Evolutionary conservation across 495 filamentous ascomycete genomes (phyloP), one percentile per base, ranked within the genome.

Genomic region (Rostrohypoxylon terebratum): DNA sequence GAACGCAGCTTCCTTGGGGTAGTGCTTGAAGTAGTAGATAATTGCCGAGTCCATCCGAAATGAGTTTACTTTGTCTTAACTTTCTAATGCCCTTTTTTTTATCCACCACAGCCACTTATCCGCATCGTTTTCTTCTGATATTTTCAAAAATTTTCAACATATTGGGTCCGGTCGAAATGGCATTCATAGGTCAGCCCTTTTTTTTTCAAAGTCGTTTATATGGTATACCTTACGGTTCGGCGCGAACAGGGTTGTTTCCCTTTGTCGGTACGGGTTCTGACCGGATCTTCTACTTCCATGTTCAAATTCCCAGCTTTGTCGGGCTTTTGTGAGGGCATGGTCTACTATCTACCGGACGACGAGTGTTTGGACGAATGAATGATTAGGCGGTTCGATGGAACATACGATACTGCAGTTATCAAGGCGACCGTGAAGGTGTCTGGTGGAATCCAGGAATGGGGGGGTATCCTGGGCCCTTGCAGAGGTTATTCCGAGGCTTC

Each of bases 171-270:
- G 44, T 70, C 51, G 59, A 68, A 69, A 72, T 61, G 64, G 72
- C 60, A 75, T 65, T 74, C 54, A 59, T 38, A 53, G 51, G 71
- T 60, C 59, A 70, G 25, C 66, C 48, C 63, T 64, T 57, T 58
- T 62, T 40, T 62, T 38, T 40, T 62, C 36, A 1, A 25, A 47
- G 23, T 68, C 71, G 38, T 64, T 60, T 68, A 75, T 68, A 75
- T 20, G 72, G 68, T 68, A 75, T 75, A 75, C 72, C 67, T 74
- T 71, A 71, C 60, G 72, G 72, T 68, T 60, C 45, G 68, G 72
- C 68, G 68, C 21, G 68, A 21, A 59, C 59, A 59, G 68, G 63
- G 11, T 69, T 68, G 58, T 9, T 62, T 66, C 63, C 31, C 59
- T 45, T 55, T 48, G 54, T 18, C n/a, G 58, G 63, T 8, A 61